Base-by-base conservation (phyloP, 495 filamentous ascomycete genomes). In the Penicillium alfredii region DNA sequence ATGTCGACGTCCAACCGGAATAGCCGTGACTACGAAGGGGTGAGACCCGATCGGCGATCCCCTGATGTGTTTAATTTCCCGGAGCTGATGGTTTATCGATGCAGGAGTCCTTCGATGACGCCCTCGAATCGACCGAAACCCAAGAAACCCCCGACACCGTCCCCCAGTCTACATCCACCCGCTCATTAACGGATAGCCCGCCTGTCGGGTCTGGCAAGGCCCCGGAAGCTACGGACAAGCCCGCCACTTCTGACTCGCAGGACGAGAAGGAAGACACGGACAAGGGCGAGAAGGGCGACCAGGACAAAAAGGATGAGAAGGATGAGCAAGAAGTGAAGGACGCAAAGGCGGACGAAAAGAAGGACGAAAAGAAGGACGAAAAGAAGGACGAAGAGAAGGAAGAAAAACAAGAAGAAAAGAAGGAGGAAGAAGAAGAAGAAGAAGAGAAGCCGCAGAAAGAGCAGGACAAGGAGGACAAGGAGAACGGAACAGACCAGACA, bases 101-200 rank as follows among this genome's bases (percentile, higher is more conserved):
- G 7, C 59, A 87, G 83, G 84, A 88, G 40, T 77, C 78, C 13
- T 88, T 87, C 38, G 82, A 87, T 54, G 83, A 90, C 64, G 82
- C 82, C 39, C 65, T 76, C 46, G 84, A 86, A 60, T 69, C 52
- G 19, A 41, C 62, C 47, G 38, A 35, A 22, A 42, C 44, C 42
- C 46, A 63, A 34, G 41, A 53, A 10, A 53, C 53, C 31, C 58
- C 61, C 20, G 53, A 57, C 30, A 46, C 53, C 13, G 60, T 66
- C 14, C 64, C 64, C 43, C 45, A 56, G 40, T 56, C 58, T 38
- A 34, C 60, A 25, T 64, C 66, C 5, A 56, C 61, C 7, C 58
- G 68, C 30, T 74, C 72, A 21, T 42, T 77, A 47, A 71, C 71
- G 23, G 63, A 74, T 50, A 69, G 67, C 27, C 64, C 64, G 26